Evolutionary conservation across 192 early-diverging fungal genomes (phyloP).

Genomic region (Backusella morwellensis): DNA sequence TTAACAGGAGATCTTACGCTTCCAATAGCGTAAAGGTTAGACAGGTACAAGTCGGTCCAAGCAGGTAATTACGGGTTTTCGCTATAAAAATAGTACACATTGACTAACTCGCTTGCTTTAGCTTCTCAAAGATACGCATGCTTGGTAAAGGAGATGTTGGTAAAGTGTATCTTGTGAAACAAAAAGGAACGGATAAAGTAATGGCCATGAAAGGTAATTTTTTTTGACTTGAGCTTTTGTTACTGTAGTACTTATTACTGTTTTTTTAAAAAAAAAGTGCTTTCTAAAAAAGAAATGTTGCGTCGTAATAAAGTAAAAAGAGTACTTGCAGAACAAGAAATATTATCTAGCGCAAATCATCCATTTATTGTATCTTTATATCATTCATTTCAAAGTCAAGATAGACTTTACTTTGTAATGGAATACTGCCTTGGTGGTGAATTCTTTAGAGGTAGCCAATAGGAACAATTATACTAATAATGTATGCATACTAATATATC

Average conservation of each 20-base stretch:
- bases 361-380: constrained; percentile 87
- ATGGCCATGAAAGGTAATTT: constrained; percentile 92
- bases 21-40: constrained; percentile 78
- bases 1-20: constrained; percentile 63
- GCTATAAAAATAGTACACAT: not conserved
- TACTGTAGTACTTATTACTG: not conserved
- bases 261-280: constrained; percentile 27
- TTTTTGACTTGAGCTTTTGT: not conserved
- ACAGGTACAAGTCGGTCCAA: constrained; percentile 81
- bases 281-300: constrained; percentile 94
- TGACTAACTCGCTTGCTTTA: not conserved
- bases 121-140: constrained; percentile 85
- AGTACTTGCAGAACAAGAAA: constrained; percentile 90
- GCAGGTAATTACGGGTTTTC: constrained; percentile 29
- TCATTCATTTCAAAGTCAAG: constrained; percentile 82
- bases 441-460: constrained; percentile 64
- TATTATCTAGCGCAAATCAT: constrained; percentile 75
- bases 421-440: constrained; percentile 88
- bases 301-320: constrained; percentile 97
- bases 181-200: constrained; percentile 74
- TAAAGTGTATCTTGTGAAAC: constrained; percentile 90
- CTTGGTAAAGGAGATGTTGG: constrained; percentile 98
- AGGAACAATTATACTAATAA: not conserved
- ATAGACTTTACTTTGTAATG: constrained; percentile 82
- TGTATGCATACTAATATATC: not conserved